Conservation (phyloP, 176 grass and related monocot species). For the Oryza glumipatula region DNA sequence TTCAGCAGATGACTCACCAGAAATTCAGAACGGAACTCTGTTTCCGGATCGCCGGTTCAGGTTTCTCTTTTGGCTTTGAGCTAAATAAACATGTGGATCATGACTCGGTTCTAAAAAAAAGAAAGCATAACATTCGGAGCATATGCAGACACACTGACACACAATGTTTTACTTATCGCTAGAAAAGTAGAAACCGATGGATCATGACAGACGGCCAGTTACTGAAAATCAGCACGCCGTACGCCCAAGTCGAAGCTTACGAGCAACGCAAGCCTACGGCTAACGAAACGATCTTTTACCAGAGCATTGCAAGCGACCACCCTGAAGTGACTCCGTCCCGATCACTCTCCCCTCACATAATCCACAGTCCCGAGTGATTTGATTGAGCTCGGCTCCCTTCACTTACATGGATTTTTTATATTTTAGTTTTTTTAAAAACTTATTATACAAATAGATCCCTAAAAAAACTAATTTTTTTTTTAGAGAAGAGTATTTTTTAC, state of each 20-base stretch:
- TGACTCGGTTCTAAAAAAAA: too few species aligned
- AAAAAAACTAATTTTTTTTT: too few species aligned
- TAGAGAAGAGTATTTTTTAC: too few species aligned
- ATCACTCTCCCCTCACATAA: conserved; percentile 9
- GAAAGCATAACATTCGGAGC: too few species aligned
- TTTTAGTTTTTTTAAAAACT: too few species aligned
- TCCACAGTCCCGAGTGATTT: background rate
- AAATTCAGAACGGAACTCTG: too few species aligned
- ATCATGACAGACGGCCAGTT: background rate
- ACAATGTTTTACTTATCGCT: background rate
- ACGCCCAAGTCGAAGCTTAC: background rate
- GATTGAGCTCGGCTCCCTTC: background rate
- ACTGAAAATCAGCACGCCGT: background rate
- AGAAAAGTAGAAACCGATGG: background rate
- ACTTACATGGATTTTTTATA: background rate
- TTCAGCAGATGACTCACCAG: background rate
- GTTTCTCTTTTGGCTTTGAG: background rate
- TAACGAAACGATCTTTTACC: background rate
- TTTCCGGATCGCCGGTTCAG: background rate
- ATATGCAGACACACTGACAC: too few species aligned
- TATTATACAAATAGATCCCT: too few species aligned
- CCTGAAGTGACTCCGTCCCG: background rate
- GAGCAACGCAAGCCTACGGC: too few species aligned
- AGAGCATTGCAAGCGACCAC: background rate
- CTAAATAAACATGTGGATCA: too few species aligned